phyloP scores from a whole-genome alignment of 2,329 filamentous ascomycete genomes.

The Pseudocercospora macadamiae region DNA sequence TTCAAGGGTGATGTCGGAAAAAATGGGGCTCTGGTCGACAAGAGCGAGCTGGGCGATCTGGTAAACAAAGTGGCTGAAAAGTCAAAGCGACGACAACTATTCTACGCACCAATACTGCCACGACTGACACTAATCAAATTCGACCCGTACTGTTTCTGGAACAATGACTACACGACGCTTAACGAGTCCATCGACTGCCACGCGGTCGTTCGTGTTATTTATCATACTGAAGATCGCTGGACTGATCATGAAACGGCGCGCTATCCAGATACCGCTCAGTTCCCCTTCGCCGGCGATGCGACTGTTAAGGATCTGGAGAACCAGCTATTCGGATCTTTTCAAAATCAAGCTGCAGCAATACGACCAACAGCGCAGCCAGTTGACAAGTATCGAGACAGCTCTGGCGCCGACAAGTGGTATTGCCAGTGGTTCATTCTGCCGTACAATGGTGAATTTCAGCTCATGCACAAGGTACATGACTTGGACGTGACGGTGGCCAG shows the following conservation, averaged over 20 bases:
- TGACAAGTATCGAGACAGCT: background rate
- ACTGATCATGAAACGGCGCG: background rate
- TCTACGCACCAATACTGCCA: background rate
- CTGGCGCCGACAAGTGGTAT: background rate
- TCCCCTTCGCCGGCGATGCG: background rate
- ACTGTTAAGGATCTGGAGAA: background rate
- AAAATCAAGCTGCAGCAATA: background rate
- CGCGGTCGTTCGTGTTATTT: background rate
- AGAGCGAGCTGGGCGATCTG: background rate
- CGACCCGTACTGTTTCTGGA: background rate
- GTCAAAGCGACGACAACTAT: background rate
- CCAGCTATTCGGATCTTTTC: background rate
- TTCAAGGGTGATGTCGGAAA: background rate
- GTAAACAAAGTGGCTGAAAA: background rate
- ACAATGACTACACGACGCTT: background rate
- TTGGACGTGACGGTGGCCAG: background rate
- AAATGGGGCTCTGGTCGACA: background rate
- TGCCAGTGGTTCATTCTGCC: background rate
- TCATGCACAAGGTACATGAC: background rate
- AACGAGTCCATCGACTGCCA: background rate
- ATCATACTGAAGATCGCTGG: background rate
- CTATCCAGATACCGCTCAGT: background rate
- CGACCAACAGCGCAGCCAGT: background rate
- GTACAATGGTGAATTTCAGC: background rate
- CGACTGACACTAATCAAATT: background rate